Conservation (phyloP, 805 yeast species). For the Candida tibetensis region DNA sequence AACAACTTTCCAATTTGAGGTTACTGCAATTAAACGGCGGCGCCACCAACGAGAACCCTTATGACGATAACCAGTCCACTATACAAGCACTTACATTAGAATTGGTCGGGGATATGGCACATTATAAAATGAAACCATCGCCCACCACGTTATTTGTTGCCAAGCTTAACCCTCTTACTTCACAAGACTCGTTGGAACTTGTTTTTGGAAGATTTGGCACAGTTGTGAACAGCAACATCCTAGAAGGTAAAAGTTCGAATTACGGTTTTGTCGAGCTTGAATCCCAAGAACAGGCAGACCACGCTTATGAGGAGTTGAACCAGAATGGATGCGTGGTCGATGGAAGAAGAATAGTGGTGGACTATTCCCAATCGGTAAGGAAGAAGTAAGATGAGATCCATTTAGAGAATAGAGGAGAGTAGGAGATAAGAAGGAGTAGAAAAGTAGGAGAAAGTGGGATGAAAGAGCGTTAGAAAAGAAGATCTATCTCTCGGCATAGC, state of each 20-base stretch:
- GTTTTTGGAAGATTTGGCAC: constrained; percentile 64
- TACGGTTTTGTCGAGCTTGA: constrained; percentile 66
- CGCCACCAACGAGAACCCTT: constrained; percentile 4
- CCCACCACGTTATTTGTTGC: constrained; percentile 63
- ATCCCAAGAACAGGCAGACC: constrained; percentile 48
- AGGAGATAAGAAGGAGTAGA: too few species aligned
- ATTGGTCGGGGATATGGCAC: constrained; percentile 60
- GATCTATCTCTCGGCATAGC: too few species aligned
- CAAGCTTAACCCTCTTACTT: constrained; percentile 59
- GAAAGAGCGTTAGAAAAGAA: too few species aligned
- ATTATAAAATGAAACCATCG: constrained; percentile 56
- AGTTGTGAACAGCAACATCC: constrained; percentile 49
- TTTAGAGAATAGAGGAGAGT: too few species aligned
- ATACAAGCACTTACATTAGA: constrained; percentile 62
- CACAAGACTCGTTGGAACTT: constrained; percentile 51
- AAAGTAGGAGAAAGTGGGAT: too few species aligned
- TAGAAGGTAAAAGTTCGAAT: constrained; percentile 52
- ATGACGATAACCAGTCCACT: constrained; percentile 30
- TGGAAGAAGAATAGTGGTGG: constrained; percentile 62
- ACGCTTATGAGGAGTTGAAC: constrained; percentile 62
- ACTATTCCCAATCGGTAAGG: constrained; percentile 50
- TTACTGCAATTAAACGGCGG: constrained; percentile 1
- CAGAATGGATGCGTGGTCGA: constrained; percentile 52
- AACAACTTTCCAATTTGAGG: constrained; percentile 12
- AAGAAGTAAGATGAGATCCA: too few species aligned